Percentiles rank a stretch among this genome's conserved stretches.
These are phyloP conservation scores for Colletotrichum sp. DNA, from an alignment of 2,329 filamentous ascomycete species.

Conservation along the genomic window DNA sequence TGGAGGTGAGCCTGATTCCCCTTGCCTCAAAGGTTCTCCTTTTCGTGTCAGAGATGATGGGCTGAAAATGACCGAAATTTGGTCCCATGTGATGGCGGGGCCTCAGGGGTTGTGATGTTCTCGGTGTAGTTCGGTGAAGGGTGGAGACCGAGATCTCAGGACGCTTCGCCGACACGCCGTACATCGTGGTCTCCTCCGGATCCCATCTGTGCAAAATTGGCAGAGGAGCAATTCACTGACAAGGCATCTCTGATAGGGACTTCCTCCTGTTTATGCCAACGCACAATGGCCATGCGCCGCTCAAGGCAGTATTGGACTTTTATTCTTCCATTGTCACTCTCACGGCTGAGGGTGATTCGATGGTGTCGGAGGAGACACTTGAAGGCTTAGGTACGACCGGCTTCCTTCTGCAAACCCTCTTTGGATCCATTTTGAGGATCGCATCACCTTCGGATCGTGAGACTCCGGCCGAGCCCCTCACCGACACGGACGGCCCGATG, in stretches of 20 bases:
- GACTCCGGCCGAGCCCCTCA: conserved; percentile 13
- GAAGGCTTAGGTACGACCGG: conserved; percentile 90
- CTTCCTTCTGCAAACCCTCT: conserved; percentile 74
- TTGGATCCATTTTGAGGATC: conserved; percentile 77
- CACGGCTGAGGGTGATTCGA: conserved; percentile 92
- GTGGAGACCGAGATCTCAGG: not conserved
- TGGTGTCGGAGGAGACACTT: conserved; percentile 88
- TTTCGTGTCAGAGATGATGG: not conserved
- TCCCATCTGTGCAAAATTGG: not conserved
- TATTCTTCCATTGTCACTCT: conserved; percentile 89
- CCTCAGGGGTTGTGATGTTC: not conserved
- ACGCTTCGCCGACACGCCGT: not conserved
- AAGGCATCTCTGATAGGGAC: conserved; percentile 60
- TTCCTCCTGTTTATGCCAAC: conserved; percentile 89
- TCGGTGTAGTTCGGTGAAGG: not conserved
- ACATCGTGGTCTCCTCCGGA: not conserved
- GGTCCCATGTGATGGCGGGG: not conserved
- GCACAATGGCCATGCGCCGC: conserved; percentile 67
- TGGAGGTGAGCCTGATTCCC: conserved; percentile 76
- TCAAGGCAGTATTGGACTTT: conserved; percentile 86
- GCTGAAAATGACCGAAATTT: not conserved
- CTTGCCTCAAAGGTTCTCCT: not conserved
- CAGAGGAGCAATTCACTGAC: not conserved
- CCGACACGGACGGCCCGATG: not conserved
- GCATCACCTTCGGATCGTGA: conserved; percentile 52